phyloP scores from a whole-genome alignment of 2,329 filamentous ascomycete genomes.

The Microcera coccophila region DNA sequence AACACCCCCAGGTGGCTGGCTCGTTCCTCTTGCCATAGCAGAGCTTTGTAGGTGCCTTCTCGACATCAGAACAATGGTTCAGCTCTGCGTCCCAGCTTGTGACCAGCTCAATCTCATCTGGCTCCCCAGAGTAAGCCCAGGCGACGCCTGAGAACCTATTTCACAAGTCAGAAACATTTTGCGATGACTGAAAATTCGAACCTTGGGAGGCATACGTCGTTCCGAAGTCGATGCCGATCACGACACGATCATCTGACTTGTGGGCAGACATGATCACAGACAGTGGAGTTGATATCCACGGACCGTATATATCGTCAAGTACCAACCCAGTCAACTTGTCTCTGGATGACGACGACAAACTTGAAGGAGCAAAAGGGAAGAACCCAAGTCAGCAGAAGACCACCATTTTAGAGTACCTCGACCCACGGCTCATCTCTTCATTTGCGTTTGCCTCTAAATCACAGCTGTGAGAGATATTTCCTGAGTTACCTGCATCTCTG shows the following conservation, averaged over 20 bases:
- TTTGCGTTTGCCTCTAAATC: too few relatives aligned
- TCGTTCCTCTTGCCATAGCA: not conserved
- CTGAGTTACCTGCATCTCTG: too few relatives aligned
- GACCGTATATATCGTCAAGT: too few relatives aligned
- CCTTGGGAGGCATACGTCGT: slow-evolving; percentile 36
- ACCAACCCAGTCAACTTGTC: too few relatives aligned
- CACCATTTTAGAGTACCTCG: too few relatives aligned
- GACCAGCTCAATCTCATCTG: slow-evolving; percentile 28
- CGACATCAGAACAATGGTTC: slow-evolving; percentile 22
- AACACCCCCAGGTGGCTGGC: slow-evolving; percentile 31
- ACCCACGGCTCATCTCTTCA: too few relatives aligned
- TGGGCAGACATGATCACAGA: too few relatives aligned
- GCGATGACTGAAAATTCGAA: not conserved
- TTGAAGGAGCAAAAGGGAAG: too few relatives aligned
- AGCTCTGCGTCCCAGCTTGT: slow-evolving; percentile 28
- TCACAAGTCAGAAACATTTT: not conserved
- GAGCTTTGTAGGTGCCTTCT: slow-evolving; percentile 32
- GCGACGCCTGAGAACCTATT: slow-evolving; percentile 39
- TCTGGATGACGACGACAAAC: too few relatives aligned
- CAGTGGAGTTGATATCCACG: too few relatives aligned
- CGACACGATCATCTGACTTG: slow-evolving; percentile 24
- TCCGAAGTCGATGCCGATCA: slow-evolving; percentile 45
- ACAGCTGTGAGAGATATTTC: too few relatives aligned
- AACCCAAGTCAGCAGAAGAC: too few relatives aligned
- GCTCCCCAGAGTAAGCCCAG: slow-evolving; percentile 32